Conservation (phyloP, 306 rosid species). For the Lupinus albus region DNA sequence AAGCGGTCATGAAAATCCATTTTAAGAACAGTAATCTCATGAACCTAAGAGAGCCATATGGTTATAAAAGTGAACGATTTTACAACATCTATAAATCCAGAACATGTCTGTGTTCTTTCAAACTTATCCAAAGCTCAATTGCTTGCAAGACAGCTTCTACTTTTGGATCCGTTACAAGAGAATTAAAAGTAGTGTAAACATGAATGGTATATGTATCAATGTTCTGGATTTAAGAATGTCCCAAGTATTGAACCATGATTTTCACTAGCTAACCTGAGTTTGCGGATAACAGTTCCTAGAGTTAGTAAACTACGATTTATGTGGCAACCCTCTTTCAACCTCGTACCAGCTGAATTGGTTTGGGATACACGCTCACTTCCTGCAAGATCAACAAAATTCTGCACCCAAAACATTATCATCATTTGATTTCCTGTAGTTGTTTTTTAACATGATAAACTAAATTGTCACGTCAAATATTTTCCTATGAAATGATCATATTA, state of each 20-base stretch:
- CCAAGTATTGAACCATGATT: slow-evolving; percentile 31
- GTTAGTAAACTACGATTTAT: slow-evolving; percentile 96
- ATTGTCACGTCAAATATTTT: not conserved
- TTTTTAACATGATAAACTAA: slow-evolving; percentile 29
- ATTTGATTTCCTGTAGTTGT: slow-evolving; percentile 31
- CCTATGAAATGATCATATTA: not conserved
- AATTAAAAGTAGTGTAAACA: not conserved
- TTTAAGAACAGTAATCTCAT: slow-evolving; percentile 15
- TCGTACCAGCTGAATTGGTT: slow-evolving; percentile 82
- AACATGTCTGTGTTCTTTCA: not conserved
- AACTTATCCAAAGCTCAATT: slow-evolving; percentile 10
- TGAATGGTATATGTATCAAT: not conserved
- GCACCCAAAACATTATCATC: slow-evolving; percentile 11
- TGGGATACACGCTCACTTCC: slow-evolving; percentile 99
- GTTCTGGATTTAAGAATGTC: slow-evolving; percentile 20
- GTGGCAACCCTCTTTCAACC: slow-evolving; percentile 99
- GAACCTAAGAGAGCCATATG: not conserved
- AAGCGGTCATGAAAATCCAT: slow-evolving; percentile 2
- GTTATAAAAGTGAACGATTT: slow-evolving; percentile 28
- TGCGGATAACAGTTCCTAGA: slow-evolving; percentile 95
- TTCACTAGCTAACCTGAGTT: slow-evolving; percentile 76
- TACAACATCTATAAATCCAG: not conserved
- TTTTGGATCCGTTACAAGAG: slow-evolving; percentile 9
- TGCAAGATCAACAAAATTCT: slow-evolving; percentile 97
- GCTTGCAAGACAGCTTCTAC: slow-evolving; percentile 11